phyloP scores from a whole-genome alignment of 345 rosid species.

The Rhodomyrtus tomentosa region DNA sequence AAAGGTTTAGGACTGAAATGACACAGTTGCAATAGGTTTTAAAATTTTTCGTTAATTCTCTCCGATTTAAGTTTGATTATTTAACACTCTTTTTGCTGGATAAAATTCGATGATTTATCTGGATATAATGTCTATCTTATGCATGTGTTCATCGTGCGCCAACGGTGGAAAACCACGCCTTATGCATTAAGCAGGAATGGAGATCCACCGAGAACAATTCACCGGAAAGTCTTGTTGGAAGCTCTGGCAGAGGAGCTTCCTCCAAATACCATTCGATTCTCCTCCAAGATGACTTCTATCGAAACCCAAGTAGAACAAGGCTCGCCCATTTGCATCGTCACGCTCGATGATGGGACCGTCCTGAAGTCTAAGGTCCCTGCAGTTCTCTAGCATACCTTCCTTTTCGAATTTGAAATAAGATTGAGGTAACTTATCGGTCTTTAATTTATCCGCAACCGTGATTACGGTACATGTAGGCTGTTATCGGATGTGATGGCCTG shows the following conservation, averaged over 20 bases:
- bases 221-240: conserved; percentile 5
- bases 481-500: conserved; percentile 36
- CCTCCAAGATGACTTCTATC: conserved; percentile 14
- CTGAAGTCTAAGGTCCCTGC: conserved; percentile 18
- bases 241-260: conserved; percentile 28
- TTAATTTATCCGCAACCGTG: neutral
- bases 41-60: no score
- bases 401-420: neutral
- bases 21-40: no score
- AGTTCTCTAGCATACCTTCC: neutral
- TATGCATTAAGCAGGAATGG: neutral
- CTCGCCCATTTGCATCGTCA: neutral
- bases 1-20: no score
- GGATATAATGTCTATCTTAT: no score
- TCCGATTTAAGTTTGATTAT: no score
- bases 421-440: neutral
- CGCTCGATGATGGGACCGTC: conserved; percentile 17
- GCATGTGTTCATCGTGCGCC: neutral
- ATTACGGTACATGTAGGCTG: neutral
- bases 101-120: no score
- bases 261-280: conserved; percentile 11
- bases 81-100: no score
- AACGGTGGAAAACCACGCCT: neutral
- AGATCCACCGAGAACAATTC: neutral
- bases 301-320: conserved; percentile 2